These are phyloP conservation scores for Botrytis fabae DNA, from an alignment of 2,329 filamentous ascomycete genomes.

Conservation along the genomic window DNA sequence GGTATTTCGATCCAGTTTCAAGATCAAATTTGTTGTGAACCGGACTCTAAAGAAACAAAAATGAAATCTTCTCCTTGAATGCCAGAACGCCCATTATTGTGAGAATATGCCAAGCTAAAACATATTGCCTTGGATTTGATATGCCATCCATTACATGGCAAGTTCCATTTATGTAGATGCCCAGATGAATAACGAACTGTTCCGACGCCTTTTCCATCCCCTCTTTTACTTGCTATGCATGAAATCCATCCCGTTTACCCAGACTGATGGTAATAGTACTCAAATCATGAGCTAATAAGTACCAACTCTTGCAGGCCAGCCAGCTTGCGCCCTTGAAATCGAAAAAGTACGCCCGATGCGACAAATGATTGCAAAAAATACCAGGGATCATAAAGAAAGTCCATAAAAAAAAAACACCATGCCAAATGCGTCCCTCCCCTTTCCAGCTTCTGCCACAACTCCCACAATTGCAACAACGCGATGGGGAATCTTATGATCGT, in stretches of 20 bases:
- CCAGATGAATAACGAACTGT: conserved; percentile 28
- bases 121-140: conserved; percentile 18
- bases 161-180: conserved; percentile 29
- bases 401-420: conserved; percentile 32
- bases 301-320: conserved; percentile 34
- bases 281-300: conserved; percentile 23
- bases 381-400: conserved; percentile 27
- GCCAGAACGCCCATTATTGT: conserved; percentile 24
- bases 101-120: conserved; percentile 28
- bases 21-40: conserved; percentile 16
- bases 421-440: conserved; percentile 36
- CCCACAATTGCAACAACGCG: conserved; percentile 39
- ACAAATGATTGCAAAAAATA: conserved; percentile 37
- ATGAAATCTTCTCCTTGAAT: conserved; percentile 22
- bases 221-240: conserved; percentile 36
- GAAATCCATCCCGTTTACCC: conserved; percentile 34
- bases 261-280: conserved; percentile 32
- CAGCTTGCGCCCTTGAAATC: conserved; percentile 37
- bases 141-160: conserved; percentile 20
- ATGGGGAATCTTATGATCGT: conserved; percentile 42
- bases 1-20: neutral
- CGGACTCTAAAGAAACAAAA: conserved; percentile 18
- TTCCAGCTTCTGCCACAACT: conserved; percentile 38
- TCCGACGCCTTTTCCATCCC: conserved; percentile 38
- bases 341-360: conserved; percentile 35